Evolutionary conservation across 768 basidiomycete genomes (phyloP).

Genomic region (Kwoniella pini): DNA sequence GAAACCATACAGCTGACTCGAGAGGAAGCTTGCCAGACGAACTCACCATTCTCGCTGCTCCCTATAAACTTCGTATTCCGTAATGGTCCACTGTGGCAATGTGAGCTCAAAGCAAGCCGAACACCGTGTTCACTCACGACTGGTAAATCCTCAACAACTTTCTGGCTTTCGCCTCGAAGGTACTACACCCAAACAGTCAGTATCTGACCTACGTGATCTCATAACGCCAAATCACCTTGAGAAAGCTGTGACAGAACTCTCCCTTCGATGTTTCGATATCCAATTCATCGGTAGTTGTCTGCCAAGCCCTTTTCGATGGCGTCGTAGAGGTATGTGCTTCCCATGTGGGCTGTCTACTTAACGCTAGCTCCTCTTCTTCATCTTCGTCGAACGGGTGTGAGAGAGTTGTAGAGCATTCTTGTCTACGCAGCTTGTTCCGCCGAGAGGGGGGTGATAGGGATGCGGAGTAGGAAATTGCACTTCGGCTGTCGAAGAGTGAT

Average conservation of each 20-base stretch:
- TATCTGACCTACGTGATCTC: background rate
- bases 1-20: background rate
- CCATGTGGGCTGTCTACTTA: background rate
- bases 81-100: constrained; percentile 57
- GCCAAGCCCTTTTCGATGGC: background rate
- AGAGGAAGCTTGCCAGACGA: too few relatives aligned
- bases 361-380: background rate
- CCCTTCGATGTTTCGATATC: constrained; percentile 9
- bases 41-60: constrained; percentile 63
- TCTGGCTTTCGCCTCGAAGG: constrained; percentile 10
- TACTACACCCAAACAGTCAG: background rate
- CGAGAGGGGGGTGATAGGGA: background rate
- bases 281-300: background rate
- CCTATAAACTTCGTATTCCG: constrained; percentile 64
- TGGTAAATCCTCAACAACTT: constrained; percentile 38
- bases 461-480: constrained; percentile 9
- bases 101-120: constrained; percentile 65
- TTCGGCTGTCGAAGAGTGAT: background rate
- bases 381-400: background rate
- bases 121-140: constrained; percentile 59
- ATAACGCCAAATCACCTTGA: background rate
- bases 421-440: background rate
- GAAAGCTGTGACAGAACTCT: constrained; percentile 11
- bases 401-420: background rate
- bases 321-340: background rate